Evolutionary conservation across 352 stramenopile genomes (phyloP), one percentile per base, ranked within the genome.

Genomic region (Globisporangium takayamanum): DNA sequence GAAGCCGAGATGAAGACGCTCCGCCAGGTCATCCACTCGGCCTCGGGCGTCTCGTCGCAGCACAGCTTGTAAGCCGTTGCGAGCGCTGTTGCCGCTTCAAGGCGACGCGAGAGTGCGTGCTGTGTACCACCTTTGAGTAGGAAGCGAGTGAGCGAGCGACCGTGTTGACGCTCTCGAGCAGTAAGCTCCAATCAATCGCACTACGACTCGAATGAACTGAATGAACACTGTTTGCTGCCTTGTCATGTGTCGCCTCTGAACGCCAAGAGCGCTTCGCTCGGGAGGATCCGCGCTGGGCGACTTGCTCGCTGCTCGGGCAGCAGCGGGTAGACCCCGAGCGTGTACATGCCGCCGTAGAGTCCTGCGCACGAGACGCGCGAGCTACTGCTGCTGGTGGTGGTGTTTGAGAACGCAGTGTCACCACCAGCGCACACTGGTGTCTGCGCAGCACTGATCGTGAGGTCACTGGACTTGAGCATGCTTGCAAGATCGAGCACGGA

Each of bases 1-100:
- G 80, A 89, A 50, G 60, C 64, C 26, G 80, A 89, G 60, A 76
- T 88, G 68, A 87, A 86, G 68, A 74, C 67, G 12, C 70, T 89
- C 33, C 80, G 80, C 49, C 76, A 81, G 44, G 76, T 88, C 41
- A 82, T 89, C 47, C 78, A 86, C 11, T 54, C 53, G 28, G 50
- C 53, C 20, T 57, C 53, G 46, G 50, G 60, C 20, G 48, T 58
- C 39, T 44, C 57, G 50, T 22, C 50, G 11, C 49, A 49, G 44
- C 16, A 36, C 41, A 60, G 37, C 49, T 28, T 60, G 47, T 60
- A 61, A 57, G 57, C 10, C 25, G 1, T 3, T 7, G 41, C 7
- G 41, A 18, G 18, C 18, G 14, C 41, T 20, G 41, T 47, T 47
- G 41, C 14, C 41, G 18, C 18, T 18, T 6, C 41, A n/a, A 8